Evolutionary conservation across 768 basidiomycete genomes (phyloP).

Genomic region (Auriculariales sp.): DNA sequence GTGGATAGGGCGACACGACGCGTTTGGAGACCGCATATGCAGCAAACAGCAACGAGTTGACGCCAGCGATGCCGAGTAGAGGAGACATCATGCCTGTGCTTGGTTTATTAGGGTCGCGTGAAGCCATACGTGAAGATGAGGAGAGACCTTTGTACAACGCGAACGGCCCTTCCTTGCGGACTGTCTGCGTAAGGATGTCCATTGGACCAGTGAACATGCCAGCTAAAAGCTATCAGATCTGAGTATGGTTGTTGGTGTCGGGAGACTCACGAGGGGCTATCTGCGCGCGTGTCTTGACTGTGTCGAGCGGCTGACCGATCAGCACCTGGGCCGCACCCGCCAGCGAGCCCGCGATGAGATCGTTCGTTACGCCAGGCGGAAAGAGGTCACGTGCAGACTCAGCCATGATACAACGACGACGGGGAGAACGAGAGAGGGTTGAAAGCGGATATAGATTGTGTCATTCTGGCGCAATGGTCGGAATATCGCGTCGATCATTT

Average conservation of each 20-base stretch:
- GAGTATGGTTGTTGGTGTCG: neutral
- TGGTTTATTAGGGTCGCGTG: neutral
- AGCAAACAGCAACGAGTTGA: conserved; percentile 90
- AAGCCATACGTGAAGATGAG: neutral
- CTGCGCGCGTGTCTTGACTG: conserved; percentile 79
- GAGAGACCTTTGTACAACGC: conserved; percentile 82
- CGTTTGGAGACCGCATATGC: conserved; percentile 75
- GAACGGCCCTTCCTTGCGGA: conserved; percentile 77
- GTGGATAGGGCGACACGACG: conserved; percentile 77
- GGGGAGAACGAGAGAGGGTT: neutral
- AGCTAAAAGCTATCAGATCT: conserved; percentile 25
- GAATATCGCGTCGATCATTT: too few species aligned
- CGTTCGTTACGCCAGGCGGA: conserved; percentile 31
- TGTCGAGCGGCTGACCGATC: conserved; percentile 86
- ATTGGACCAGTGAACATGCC: conserved; percentile 92
- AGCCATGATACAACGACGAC: neutral
- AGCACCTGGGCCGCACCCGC: conserved; percentile 92
- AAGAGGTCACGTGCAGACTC: neutral
- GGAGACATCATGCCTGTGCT: conserved; percentile 76
- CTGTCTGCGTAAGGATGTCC: conserved; percentile 74
- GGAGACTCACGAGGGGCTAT: conserved; percentile 54
- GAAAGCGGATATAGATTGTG: neutral
- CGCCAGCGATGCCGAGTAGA: conserved; percentile 82
- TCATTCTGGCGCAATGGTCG: too few species aligned
- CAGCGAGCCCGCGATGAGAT: conserved; percentile 76